Conservation (phyloP, 768 basidiomycete species). For the Suillus weaverae region DNA sequence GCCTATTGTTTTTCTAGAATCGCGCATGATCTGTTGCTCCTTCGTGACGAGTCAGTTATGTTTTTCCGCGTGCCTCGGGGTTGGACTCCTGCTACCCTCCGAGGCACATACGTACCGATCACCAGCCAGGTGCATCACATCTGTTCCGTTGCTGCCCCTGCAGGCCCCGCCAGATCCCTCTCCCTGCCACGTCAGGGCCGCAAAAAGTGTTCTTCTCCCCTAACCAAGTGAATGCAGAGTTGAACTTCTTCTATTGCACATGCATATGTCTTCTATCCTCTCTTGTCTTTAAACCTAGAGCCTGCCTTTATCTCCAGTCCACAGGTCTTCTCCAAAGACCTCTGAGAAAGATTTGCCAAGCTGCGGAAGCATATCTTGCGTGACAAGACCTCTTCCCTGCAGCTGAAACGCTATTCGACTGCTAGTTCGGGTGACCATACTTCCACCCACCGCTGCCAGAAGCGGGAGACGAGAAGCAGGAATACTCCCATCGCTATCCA, state of each 20-base stretch:
- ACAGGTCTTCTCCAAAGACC: constrained; percentile 58
- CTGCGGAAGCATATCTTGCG: constrained; percentile 72
- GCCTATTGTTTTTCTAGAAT: neutral
- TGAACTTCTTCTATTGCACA: constrained; percentile 3
- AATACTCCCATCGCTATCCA: constrained; percentile 49
- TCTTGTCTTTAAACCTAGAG: constrained; percentile 28
- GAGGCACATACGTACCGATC: neutral
- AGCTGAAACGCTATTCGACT: constrained; percentile 75
- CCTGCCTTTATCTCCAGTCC: constrained; percentile 40
- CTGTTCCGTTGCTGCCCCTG: neutral
- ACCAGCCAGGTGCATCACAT: neutral
- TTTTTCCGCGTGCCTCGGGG: neutral
- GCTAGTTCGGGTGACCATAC: constrained; percentile 84
- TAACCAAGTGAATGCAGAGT: neutral
- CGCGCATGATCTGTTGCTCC: neutral
- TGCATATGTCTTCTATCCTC: neutral
- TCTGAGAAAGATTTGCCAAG: constrained; percentile 71
- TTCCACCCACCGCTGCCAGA: constrained; percentile 82
- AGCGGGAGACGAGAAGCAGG: constrained; percentile 72
- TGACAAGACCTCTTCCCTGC: constrained; percentile 79
- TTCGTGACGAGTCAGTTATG: neutral
- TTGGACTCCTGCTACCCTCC: neutral
- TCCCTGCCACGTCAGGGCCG: neutral
- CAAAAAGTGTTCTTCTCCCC: neutral
- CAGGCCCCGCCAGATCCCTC: neutral